These are phyloP conservation scores for Candida nanaspora DNA, from an alignment of 805 yeast species.

Conservation along the genomic window DNA sequence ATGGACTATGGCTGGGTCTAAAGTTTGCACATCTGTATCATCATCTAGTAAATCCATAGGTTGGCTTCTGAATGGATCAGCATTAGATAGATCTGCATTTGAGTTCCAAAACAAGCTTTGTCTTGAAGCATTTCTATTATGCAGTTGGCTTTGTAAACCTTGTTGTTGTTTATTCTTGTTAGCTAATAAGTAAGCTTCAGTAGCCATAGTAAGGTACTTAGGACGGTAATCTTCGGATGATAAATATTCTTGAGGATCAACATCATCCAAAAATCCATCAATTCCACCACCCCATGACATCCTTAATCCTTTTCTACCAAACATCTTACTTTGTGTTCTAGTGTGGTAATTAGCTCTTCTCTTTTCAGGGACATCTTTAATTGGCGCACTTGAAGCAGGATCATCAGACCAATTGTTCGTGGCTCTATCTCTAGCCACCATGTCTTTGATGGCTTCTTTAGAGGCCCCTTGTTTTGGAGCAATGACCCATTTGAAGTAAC, in stretches of 20 bases:
- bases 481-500: slow-evolving; percentile 81
- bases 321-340: slow-evolving; percentile 30
- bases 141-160: too few relatives aligned
- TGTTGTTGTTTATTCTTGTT: slow-evolving; percentile 7
- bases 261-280: slow-evolving; percentile 20
- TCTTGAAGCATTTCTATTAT: slow-evolving; percentile 6
- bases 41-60: slow-evolving; percentile 9
- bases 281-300: slow-evolving; percentile 33
- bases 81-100: slow-evolving; percentile 23
- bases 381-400: slow-evolving; percentile 41
- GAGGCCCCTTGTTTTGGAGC: slow-evolving; percentile 78
- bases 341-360: slow-evolving; percentile 41
- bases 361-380: slow-evolving; percentile 42
- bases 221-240: slow-evolving; percentile 27
- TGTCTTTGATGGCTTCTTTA: slow-evolving; percentile 39
- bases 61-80: slow-evolving; percentile 19
- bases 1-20: slow-evolving; percentile 55
- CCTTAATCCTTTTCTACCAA: slow-evolving; percentile 27
- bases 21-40: slow-evolving; percentile 35
- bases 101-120: slow-evolving; percentile 9
- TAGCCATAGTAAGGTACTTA: slow-evolving; percentile 55
- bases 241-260: background rate
- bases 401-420: slow-evolving; percentile 86
- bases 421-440: slow-evolving; percentile 56
- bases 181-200: slow-evolving; percentile 39